Evolutionary conservation across 2,329 filamentous ascomycete species (phyloP).

Genomic region (Rugonectria rugulosa): DNA sequence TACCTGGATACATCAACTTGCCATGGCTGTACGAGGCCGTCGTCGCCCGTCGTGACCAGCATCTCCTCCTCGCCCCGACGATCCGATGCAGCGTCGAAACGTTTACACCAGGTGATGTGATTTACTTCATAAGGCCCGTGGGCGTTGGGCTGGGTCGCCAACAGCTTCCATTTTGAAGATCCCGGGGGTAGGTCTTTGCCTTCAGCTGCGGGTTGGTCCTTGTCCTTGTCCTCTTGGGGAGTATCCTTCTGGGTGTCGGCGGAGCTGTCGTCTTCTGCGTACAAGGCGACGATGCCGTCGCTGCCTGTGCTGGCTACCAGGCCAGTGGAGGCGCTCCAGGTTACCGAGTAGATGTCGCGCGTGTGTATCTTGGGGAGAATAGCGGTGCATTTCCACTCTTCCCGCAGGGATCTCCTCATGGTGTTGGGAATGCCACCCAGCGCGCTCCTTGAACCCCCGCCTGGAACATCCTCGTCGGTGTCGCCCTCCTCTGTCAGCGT

Average conservation of each 20-base stretch:
- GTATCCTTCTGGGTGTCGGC: slow-evolving; percentile 25
- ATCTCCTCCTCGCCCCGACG: slow-evolving; percentile 75
- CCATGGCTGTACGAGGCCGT: slow-evolving; percentile 89
- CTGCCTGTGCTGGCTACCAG: slow-evolving; percentile 88
- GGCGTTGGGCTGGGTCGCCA: slow-evolving; percentile 74
- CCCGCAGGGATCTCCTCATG: slow-evolving; percentile 78
- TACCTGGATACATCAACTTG: slow-evolving; percentile 51
- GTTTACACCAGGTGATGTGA: slow-evolving; percentile 85
- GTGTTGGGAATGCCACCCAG: slow-evolving; percentile 83
- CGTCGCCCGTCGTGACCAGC: slow-evolving; percentile 89
- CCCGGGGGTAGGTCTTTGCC: slow-evolving; percentile 16
- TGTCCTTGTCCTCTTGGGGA: slow-evolving; percentile 35
- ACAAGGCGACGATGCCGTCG: slow-evolving; percentile 83
- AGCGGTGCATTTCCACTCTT: slow-evolving; percentile 83
- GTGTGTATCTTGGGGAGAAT: slow-evolving; percentile 79
- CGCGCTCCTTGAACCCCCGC: slow-evolving; percentile 46
- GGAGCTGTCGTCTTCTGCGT: slow-evolving; percentile 63
- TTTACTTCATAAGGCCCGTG: slow-evolving; percentile 97
- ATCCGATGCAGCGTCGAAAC: slow-evolving; percentile 71
- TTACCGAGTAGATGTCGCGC: slow-evolving; percentile 81
- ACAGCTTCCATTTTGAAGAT: slow-evolving; percentile 71
- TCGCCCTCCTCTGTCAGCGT: slow-evolving; percentile 64
- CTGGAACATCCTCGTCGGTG: slow-evolving; percentile 38
- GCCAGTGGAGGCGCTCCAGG: slow-evolving; percentile 82
- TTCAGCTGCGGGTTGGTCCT: slow-evolving; percentile 39